These are phyloP conservation scores for Starmerella riodocensis DNA, from an alignment of 805 yeast genomes.

Conservation along the genomic window DNA sequence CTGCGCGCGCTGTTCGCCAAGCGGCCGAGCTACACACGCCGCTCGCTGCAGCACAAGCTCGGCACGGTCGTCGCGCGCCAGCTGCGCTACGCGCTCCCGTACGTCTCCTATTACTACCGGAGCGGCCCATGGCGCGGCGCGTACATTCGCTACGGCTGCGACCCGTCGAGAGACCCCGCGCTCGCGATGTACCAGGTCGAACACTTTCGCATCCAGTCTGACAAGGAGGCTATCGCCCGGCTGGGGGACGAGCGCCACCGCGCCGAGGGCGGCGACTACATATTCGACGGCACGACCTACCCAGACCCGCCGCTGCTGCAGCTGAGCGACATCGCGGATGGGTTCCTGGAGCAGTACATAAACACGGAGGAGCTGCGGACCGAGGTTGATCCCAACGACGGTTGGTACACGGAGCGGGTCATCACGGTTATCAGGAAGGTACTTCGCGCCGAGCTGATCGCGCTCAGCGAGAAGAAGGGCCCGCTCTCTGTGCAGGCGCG, in stretches of 20 bases:
- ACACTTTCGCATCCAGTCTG: conserved; percentile 44
- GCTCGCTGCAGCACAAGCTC: conserved; percentile 36
- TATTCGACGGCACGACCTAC: conserved; percentile 57
- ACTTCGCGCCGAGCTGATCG: conserved; percentile 41
- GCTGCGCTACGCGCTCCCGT: conserved; percentile 67
- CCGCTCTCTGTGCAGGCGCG: background rate
- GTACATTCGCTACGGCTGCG: conserved; percentile 62
- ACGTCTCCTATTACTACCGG: conserved; percentile 64
- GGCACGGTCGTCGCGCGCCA: conserved; percentile 17
- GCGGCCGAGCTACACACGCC: conserved; percentile 78
- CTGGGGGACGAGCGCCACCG: background rate
- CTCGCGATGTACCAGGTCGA: conserved; percentile 70
- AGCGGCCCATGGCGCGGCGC: conserved; percentile 95
- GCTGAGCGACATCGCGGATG: conserved; percentile 63
- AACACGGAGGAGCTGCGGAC: conserved; percentile 30
- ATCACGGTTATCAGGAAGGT: conserved; percentile 54
- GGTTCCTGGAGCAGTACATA: conserved; percentile 40
- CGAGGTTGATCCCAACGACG: conserved; percentile 48
- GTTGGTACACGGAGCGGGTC: conserved; percentile 62
- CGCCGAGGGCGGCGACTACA: conserved; percentile 26
- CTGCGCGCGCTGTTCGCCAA: conserved; percentile 40
- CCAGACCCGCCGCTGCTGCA: conserved; percentile 66
- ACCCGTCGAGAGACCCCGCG: conserved; percentile 47
- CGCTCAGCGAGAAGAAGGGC: conserved; percentile 3
- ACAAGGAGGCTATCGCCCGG: background rate